Percentiles rank a stretch among this genome's conserved stretches.
Conservation (phyloP, 1,139 yeast species). For the Casaregolazyma lundiana region DNA sequence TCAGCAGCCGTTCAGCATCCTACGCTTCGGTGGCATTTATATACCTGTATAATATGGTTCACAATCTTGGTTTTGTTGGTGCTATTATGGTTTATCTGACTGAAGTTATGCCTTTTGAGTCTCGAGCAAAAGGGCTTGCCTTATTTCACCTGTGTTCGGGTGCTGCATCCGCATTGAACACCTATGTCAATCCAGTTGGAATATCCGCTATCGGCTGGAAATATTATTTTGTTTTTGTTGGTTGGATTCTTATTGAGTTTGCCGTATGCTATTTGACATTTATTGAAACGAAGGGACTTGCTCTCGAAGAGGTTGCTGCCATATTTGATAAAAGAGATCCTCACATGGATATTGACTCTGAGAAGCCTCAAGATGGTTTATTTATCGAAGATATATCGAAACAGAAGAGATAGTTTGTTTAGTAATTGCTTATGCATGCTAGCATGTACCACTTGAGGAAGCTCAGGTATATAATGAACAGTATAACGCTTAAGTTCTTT, state of each 20-base stretch:
- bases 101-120: slow-evolving; percentile 55
- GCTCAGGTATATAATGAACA: no score
- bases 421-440: no score
- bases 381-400: no score
- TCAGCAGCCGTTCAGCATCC: slow-evolving; percentile 24
- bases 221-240: slow-evolving; percentile 24
- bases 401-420: no score
- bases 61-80: slow-evolving; percentile 9
- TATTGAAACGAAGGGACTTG: slow-evolving; percentile 43
- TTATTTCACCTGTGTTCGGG: slow-evolving; percentile 46
- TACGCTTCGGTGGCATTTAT: slow-evolving; percentile 21
- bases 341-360: no score
- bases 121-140: slow-evolving; percentile 53
- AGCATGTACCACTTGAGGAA: no score
- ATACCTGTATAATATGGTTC: slow-evolving; percentile 18
- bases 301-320: slow-evolving; percentile 43
- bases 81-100: slow-evolving; percentile 33
- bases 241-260: slow-evolving; percentile 8
- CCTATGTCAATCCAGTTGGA: slow-evolving; percentile 43
- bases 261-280: slow-evolving; percentile 36
- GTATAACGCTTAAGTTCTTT: no score
- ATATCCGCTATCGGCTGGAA: slow-evolving; percentile 37
- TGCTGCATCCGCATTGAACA: slow-evolving; percentile 38
- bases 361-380: no score
- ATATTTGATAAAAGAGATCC: slow-evolving; percentile 27